These are phyloP conservation scores for Jacaranda mimosifolia DNA, from an alignment of 257 asterid genomes.

Conservation along the genomic window DNA sequence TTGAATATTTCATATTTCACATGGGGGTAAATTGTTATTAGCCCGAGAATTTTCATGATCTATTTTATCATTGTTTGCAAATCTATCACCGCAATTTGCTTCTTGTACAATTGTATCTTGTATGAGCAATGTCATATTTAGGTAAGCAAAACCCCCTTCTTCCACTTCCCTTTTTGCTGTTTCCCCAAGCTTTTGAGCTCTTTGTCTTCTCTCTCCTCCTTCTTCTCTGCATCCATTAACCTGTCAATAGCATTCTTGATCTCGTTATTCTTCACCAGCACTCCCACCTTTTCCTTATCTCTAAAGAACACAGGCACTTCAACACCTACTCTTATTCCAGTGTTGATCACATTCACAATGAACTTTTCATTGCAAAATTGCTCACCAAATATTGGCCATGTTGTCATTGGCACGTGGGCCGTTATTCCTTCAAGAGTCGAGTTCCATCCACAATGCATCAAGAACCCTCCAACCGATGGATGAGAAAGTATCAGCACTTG, in stretches of 20 bases:
- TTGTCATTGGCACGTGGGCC: slow-evolving; percentile 47
- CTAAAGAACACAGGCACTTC: slow-evolving; percentile 15
- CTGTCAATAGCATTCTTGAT: slow-evolving; percentile 13
- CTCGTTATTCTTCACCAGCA: slow-evolving; percentile 19
- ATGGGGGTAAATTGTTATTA: no score
- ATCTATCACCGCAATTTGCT: no score
- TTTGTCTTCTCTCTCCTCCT: slow-evolving; percentile 43
- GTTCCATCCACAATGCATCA: slow-evolving; percentile 58
- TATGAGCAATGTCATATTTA: slow-evolving; percentile 39
- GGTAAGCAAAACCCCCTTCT: slow-evolving; percentile 49
- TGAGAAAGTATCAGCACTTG: no score
- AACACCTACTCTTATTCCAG: slow-evolving; percentile 43
- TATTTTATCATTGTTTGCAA: no score
- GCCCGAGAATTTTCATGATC: no score
- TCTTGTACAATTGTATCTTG: slow-evolving; percentile 36
- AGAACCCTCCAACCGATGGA: slow-evolving; percentile 48
- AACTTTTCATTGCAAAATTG: slow-evolving; percentile 51
- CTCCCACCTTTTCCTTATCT: slow-evolving; percentile 11
- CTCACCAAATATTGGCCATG: slow-evolving; percentile 54
- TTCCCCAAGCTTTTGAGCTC: slow-evolving; percentile 41
- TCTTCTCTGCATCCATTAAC: slow-evolving; percentile 46
- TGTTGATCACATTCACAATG: slow-evolving; percentile 35
- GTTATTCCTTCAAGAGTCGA: slow-evolving; percentile 48
- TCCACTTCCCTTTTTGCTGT: slow-evolving; percentile 44
- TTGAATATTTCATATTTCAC: no score